These are phyloP conservation scores for Cornus kousa DNA, from an alignment of 148 eudicot genomes.

Conservation along the genomic window DNA sequence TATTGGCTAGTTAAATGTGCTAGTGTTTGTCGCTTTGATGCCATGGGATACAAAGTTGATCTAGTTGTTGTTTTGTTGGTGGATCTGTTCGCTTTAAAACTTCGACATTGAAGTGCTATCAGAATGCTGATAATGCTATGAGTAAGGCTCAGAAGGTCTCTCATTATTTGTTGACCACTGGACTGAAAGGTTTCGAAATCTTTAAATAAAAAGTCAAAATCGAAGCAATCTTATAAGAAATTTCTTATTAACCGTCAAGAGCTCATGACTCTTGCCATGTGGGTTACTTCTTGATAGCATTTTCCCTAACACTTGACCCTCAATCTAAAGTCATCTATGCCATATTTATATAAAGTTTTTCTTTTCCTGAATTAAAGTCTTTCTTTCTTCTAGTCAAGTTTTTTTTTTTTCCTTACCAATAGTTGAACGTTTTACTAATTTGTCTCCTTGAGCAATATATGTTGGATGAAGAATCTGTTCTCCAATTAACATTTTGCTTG, in stretches of 20 bases:
- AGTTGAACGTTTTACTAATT: not conserved
- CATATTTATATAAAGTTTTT: not conserved
- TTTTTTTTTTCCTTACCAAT: not conserved
- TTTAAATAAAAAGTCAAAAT: too few relatives aligned
- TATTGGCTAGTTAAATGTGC: not conserved
- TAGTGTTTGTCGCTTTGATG: not conserved
- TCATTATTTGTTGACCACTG: too few relatives aligned
- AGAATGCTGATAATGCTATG: too few relatives aligned
- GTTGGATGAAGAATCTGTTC: not conserved
- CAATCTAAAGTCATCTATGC: too few relatives aligned
- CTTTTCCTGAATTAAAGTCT: not conserved
- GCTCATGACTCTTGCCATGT: too few relatives aligned
- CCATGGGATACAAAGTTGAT: not conserved
- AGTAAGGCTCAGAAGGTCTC: too few relatives aligned
- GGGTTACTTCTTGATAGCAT: too few relatives aligned
- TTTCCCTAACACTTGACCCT: too few relatives aligned
- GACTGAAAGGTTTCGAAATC: too few relatives aligned
- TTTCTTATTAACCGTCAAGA: too few relatives aligned
- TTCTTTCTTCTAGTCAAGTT: not conserved
- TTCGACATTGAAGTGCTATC: not conserved
- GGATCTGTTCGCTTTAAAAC: not conserved
- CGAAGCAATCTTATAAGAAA: too few relatives aligned
- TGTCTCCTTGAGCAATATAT: not conserved
- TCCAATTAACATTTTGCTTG: not conserved
- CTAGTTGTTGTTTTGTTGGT: not conserved